Percentiles rank a stretch among this genome's conserved stretches.
These are phyloP conservation scores for Fusarium pseudoanthophilum DNA, from an alignment of 2,329 filamentous ascomycete genomes.

Conservation along the genomic window DNA sequence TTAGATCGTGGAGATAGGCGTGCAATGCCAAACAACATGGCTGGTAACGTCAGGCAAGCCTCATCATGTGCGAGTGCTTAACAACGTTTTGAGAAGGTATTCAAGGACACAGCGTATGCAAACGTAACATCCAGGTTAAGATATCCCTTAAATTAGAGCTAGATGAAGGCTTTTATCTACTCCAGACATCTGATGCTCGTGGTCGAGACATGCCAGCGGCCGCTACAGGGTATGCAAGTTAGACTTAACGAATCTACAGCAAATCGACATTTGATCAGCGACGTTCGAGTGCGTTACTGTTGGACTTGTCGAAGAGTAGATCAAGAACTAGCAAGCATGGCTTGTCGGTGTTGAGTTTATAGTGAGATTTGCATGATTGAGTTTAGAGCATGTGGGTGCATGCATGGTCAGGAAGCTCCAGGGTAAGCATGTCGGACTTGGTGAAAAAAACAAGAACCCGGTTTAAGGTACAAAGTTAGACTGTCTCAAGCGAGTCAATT, in stretches of 20 bases:
- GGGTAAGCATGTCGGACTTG: background rate
- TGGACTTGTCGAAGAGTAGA: rapidly evolving
- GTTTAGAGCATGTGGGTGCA: background rate
- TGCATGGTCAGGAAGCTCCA: rapidly evolving
- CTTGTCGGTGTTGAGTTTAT: rapidly evolving
- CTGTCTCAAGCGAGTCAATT: background rate
- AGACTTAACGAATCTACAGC: rapidly evolving
- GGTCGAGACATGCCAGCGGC: rapidly evolving
- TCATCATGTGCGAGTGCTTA: rapidly evolving
- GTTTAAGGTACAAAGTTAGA: background rate
- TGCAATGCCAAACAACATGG: rapidly evolving
- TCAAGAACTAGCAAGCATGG: rapidly evolving
- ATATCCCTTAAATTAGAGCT: rapidly evolving
- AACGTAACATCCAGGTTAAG: rapidly evolving
- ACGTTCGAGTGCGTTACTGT: rapidly evolving
- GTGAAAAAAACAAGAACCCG: rapidly evolving
- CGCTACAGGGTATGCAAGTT: background rate
- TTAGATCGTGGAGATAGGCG: rapidly evolving
- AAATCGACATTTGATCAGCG: background rate
- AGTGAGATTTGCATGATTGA: rapidly evolving
- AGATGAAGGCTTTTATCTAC: background rate
- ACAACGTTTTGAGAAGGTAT: rapidly evolving
- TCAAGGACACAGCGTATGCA: rapidly evolving
- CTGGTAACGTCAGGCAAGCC: rapidly evolving
- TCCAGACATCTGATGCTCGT: rapidly evolving